phyloP scores from a whole-genome alignment of 73 alveolate species.

The Tetrahymena malaccensis region DNA sequence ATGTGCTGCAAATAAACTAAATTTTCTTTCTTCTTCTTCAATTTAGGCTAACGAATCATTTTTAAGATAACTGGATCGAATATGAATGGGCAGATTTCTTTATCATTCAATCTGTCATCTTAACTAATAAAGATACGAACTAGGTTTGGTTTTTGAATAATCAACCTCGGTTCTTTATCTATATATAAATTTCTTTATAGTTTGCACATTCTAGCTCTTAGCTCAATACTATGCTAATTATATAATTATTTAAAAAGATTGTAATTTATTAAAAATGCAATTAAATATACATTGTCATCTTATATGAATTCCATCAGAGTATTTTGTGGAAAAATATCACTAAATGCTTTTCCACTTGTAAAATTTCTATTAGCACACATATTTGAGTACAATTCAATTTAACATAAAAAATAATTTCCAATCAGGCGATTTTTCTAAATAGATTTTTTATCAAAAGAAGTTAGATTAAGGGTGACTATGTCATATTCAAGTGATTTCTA shows the following conservation, averaged over 20 bases:
- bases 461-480: not conserved
- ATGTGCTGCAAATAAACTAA: not conserved
- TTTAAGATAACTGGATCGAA: not conserved
- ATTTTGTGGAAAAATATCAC: slow-evolving; percentile 13
- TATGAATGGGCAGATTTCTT: not conserved
- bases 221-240: not conserved
- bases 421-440: not conserved
- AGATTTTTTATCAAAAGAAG: not conserved
- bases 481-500: not conserved
- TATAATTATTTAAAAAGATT: not conserved
- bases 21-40: not conserved
- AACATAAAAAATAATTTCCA: not conserved
- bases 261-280: not conserved
- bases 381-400: not conserved
- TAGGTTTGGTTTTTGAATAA: slow-evolving; percentile 17
- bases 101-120: slow-evolving; percentile 4
- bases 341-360: slow-evolving; percentile 24
- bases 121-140: slow-evolving; percentile 9
- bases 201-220: slow-evolving; percentile 31
- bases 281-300: not conserved
- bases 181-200: slow-evolving; percentile 13
- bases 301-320: not conserved
- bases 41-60: not conserved
- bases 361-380: slow-evolving; percentile 35
- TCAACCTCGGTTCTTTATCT: slow-evolving; percentile 27